Percentiles rank a stretch among this genome's conserved stretches.
These are phyloP conservation scores for Purpureocillium takamizusanense DNA, from an alignment of 2,329 filamentous ascomycete genomes.

Conservation along the genomic window DNA sequence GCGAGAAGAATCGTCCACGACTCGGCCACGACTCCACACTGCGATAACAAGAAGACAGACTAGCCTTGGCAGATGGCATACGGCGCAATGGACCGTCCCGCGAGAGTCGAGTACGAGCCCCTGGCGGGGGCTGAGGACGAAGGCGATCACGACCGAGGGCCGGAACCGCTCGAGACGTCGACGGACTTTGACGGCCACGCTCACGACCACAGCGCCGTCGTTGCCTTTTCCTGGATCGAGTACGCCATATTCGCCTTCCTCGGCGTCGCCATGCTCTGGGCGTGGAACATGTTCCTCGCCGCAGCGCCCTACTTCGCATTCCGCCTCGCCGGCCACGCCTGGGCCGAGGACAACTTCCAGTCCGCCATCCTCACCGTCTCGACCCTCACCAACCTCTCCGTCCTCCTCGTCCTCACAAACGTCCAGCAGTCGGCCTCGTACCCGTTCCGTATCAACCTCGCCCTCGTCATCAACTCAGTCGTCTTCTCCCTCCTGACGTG, in stretches of 20 bases:
- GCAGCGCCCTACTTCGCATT: conserved; percentile 86
- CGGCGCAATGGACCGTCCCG: conserved; percentile 1
- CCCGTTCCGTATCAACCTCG: conserved; percentile 71
- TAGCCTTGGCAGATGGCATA: background rate
- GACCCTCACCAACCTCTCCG: conserved; percentile 70
- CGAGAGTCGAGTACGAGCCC: conserved; percentile 21
- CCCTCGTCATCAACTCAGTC: conserved; percentile 67
- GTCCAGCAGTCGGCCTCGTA: conserved; percentile 80
- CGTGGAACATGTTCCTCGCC: conserved; percentile 98
- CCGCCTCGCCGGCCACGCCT: conserved; percentile 63
- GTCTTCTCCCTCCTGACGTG: conserved; percentile 71
- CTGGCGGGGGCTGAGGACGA: conserved; percentile 18
- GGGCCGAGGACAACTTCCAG: conserved; percentile 76
- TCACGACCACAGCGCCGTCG: conserved; percentile 18
- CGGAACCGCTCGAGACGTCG: conserved; percentile 7
- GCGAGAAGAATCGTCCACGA: background rate
- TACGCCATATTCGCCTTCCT: conserved; percentile 80
- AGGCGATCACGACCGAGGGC: conserved; percentile 12
- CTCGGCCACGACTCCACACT: no score
- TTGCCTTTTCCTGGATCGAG: conserved; percentile 73
- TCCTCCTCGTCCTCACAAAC: conserved; percentile 69
- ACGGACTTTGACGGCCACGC: conserved; percentile 18
- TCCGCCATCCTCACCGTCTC: conserved; percentile 81
- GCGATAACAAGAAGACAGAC: background rate
- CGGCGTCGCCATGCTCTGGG: conserved; percentile 93